A percentile compares a stretch with the other conserved stretches of the same genome.
phyloP scores from a whole-genome alignment of 2,329 filamentous ascomycete species.

The Plenodomus tracheiphilus region DNA sequence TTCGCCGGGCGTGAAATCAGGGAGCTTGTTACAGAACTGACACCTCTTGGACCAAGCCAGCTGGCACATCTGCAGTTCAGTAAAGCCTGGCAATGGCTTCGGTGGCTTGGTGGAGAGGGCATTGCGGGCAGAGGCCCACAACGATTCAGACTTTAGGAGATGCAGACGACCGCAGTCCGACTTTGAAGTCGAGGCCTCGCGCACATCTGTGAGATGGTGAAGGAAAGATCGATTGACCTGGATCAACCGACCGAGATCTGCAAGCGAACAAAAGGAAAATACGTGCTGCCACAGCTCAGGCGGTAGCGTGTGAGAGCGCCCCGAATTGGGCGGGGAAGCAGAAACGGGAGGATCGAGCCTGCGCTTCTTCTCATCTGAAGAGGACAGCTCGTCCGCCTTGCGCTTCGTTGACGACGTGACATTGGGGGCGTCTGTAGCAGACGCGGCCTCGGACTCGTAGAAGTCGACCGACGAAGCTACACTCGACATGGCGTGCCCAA shows the following conservation, averaged over 20 bases:
- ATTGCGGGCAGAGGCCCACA: constrained; percentile 73
- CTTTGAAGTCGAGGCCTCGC: constrained; percentile 35
- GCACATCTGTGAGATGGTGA: constrained; percentile 46
- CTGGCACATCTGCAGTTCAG: constrained; percentile 77
- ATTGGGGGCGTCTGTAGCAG: constrained; percentile 14
- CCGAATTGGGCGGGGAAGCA: constrained; percentile 16
- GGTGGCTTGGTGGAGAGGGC: constrained; percentile 69
- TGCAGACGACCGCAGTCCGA: constrained; percentile 36
- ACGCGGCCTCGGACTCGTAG: constrained; percentile 33
- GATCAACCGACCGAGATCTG: constrained; percentile 66
- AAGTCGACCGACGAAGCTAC: constrained; percentile 43
- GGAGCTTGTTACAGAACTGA: constrained; percentile 65
- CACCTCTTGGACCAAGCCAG: constrained; percentile 66
- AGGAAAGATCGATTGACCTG: constrained; percentile 70
- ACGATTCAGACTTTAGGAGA: constrained; percentile 62
- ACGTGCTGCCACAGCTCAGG: constrained; percentile 71
- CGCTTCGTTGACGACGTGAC: constrained; percentile 33
- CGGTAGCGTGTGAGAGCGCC: constrained; percentile 52
- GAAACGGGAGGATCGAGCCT: constrained; percentile 25
- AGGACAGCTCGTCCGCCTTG: constrained; percentile 36
- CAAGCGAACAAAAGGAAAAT: constrained; percentile 68
- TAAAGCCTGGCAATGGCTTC: constrained; percentile 64
- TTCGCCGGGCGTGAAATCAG: constrained; percentile 29
- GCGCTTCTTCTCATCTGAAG: constrained; percentile 37
- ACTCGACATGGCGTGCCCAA: constrained; percentile 36